Evolutionary conservation across 1,284 basidiomycete species (phyloP).

Genomic region (Ceratobasidium sp.): DNA sequence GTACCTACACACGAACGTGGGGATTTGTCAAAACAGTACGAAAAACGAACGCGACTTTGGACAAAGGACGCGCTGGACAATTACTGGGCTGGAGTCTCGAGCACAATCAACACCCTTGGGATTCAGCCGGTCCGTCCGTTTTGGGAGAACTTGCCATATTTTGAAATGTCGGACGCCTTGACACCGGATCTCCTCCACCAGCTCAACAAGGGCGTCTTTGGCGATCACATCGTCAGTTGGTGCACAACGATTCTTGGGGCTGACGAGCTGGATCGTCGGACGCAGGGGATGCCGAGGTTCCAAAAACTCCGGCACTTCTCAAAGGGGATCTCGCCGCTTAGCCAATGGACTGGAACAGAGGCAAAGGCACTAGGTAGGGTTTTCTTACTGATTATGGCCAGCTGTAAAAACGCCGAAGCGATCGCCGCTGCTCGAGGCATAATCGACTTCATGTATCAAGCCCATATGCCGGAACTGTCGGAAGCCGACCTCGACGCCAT

Average conservation of each 20-base stretch:
- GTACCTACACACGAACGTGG: background rate
- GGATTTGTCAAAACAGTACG: background rate
- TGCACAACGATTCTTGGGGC: slow-evolving; percentile 16
- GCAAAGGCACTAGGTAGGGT: slow-evolving; percentile 30
- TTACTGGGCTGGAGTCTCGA: slow-evolving; percentile 4
- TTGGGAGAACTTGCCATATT: slow-evolving; percentile 55
- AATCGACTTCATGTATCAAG: slow-evolving; percentile 29
- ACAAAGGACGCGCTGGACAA: background rate
- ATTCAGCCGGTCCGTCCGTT: slow-evolving; percentile 52
- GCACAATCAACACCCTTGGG: slow-evolving; percentile 23
- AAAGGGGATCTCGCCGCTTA: background rate
- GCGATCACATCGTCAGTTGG: slow-evolving; percentile 52
- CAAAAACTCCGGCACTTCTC: background rate
- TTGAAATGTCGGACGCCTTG: slow-evolving; percentile 53
- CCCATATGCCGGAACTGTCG: background rate
- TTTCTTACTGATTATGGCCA: background rate
- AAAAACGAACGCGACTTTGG: background rate
- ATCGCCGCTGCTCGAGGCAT: slow-evolving; percentile 14
- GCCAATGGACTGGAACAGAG: slow-evolving; percentile 46
- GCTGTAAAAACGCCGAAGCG: background rate
- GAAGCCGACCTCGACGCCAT: background rate
- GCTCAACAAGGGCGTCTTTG: slow-evolving; percentile 53
- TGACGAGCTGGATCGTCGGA: slow-evolving; percentile 44
- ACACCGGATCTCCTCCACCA: slow-evolving; percentile 57
- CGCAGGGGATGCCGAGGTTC: slow-evolving; percentile 30